Base-by-base conservation (phyloP, 2,329 filamentous ascomycete genomes). In the Ophiostoma sp. region DNA sequence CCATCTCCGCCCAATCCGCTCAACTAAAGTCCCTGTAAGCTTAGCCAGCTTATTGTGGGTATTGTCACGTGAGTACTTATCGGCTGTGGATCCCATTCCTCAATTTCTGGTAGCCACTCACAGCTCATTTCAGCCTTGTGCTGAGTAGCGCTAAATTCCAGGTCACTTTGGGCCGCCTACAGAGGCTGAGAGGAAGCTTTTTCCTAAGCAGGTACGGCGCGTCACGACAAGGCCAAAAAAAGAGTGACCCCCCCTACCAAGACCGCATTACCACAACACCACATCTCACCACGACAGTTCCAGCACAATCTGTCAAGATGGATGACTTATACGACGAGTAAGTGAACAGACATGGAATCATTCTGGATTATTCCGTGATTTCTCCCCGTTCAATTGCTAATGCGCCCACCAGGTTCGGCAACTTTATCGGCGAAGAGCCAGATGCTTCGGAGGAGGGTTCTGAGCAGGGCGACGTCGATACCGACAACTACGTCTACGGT, bases 251-350 rank as follows among this genome's bases (percentile, higher is more conserved):
- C 23, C 36, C 35, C 65, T 41, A 67, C 65, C 15, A 27, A 67
- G 23, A 39, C 7, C 35, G 17, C 62, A 11, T 54, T 48, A 41
- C 8, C 67, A 36, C n/a, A 54, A 52, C 64, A 67, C 31, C 52
- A 60, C 67, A 36, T 15, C 35, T 39, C 64, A 67, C 31, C 36
- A 60, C 5, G 35, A 60, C 65, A 35, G 15, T 31, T 41, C 36
- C 64, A 62, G 68, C 54, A 54, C 23, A 13, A 11, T 54, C 44
- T 72, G 71, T 71, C 71, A 73, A 75, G 72, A 77, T 97, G 93
- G 94, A 97, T 84, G 94, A 97, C 81, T 89, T 97, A 76, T 97
- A 98, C 80, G 94, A 98, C 83, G 94, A 98, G 92, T 96, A 83
- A 60, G 71, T 72, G 5, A 17, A 52, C 5, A 17, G 1, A 13